Evolutionary conservation across 306 rosid genomes (phyloP).

Genomic region (Cicer cuneatum): DNA sequence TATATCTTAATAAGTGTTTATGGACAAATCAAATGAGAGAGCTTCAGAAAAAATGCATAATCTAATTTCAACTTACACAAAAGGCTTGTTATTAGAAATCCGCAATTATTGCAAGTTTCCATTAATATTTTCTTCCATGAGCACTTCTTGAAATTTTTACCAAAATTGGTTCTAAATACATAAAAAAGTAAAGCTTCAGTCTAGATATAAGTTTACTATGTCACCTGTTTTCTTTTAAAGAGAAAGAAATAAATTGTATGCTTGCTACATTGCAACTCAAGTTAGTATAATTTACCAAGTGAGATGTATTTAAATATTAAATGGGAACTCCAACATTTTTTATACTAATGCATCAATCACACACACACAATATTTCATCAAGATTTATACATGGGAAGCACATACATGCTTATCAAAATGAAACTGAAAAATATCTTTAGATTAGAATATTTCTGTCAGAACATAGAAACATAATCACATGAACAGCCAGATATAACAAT

Average conservation of each 20-base stretch:
- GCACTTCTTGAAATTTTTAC: not conserved
- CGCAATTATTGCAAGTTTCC: no score
- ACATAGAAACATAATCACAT: not conserved
- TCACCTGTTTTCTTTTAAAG: not conserved
- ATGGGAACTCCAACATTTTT: not conserved
- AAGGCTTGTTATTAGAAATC: no score
- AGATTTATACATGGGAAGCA: not conserved
- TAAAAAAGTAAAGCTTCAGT: not conserved
- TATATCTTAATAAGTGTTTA: no score
- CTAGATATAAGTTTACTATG: not conserved
- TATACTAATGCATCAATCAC: conserved; percentile 8
- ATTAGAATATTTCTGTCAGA: not conserved
- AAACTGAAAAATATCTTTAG: not conserved
- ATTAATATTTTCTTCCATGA: no score
- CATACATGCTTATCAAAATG: not conserved
- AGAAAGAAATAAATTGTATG: not conserved
- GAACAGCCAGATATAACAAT: not conserved
- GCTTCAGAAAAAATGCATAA: no score
- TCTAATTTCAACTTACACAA: no score
- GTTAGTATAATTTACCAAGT: not conserved
- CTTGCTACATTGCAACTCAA: not conserved
- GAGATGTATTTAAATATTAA: conserved; percentile 13
- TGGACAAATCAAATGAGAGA: no score
- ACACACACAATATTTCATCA: conserved; percentile 1
- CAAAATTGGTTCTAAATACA: not conserved